phyloP scores from a whole-genome alignment of 2,329 filamentous ascomycete species.

The Talaromyces sp. region DNA sequence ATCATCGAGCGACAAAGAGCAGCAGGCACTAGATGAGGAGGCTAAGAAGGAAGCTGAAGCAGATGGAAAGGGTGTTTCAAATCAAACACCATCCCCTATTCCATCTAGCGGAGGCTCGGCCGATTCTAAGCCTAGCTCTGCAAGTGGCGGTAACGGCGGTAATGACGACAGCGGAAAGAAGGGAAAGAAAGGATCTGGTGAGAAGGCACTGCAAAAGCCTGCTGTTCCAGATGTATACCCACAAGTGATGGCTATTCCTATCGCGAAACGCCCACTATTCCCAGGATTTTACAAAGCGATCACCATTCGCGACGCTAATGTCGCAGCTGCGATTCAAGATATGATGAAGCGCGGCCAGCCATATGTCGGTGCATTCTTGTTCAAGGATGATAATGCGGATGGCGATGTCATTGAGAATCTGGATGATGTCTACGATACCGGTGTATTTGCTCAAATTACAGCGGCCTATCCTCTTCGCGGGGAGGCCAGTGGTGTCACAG shows the following conservation, averaged over 20 bases:
- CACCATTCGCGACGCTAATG: constrained; percentile 90
- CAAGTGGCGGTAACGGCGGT: constrained; percentile 51
- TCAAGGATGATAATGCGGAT: constrained; percentile 94
- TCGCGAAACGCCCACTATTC: constrained; percentile 89
- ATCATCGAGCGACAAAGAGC: constrained; percentile 42
- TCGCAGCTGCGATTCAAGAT: constrained; percentile 88
- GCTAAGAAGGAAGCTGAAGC: constrained; percentile 44
- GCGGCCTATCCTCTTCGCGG: constrained; percentile 87
- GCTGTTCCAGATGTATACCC: constrained; percentile 93
- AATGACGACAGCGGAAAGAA: constrained; percentile 69
- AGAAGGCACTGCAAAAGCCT: constrained; percentile 81
- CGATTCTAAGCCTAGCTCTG: constrained; percentile 58
- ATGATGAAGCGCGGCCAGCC: constrained; percentile 97
- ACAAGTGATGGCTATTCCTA: constrained; percentile 95
- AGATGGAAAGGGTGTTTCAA: constrained; percentile 52
- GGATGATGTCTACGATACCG: constrained; percentile 92
- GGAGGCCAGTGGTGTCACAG: constrained; percentile 82
- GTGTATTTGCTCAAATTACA: constrained; percentile 96
- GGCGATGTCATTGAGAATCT: constrained; percentile 89
- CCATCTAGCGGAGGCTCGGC: constrained; percentile 38
- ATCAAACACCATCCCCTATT: constrained; percentile 51
- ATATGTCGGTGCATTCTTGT: constrained; percentile 93
- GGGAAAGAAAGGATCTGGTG: constrained; percentile 68
- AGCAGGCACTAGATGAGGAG: constrained; percentile 40
- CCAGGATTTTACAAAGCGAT: constrained; percentile 99